Evolutionary conservation across 805 yeast genomes (phyloP).

Genomic region (Candida orba): DNA sequence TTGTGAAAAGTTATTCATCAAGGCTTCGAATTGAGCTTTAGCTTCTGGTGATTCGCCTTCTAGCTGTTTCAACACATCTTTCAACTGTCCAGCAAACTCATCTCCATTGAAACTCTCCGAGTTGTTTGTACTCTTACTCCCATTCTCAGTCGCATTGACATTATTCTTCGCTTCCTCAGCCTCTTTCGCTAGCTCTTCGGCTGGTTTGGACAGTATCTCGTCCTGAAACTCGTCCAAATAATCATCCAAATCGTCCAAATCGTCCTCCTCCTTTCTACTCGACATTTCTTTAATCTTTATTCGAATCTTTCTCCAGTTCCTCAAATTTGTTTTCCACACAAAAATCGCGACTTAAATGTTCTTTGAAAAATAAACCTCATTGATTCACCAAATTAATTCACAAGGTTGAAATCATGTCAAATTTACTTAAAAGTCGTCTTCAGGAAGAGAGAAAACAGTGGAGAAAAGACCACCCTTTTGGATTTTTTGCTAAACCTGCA

Average conservation of each 20-base stretch:
- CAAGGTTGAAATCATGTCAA: slow-evolving; percentile 8
- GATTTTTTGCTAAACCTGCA: slow-evolving; percentile 87
- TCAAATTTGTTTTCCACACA: no score
- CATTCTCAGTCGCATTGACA: slow-evolving; percentile 15
- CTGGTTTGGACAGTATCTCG: slow-evolving; percentile 49
- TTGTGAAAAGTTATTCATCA: slow-evolving; percentile 26
- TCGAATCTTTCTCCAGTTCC: no score
- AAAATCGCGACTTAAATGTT: no score
- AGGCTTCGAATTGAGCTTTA: slow-evolving; percentile 40
- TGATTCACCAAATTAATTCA: background rate
- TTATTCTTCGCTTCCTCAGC: slow-evolving; percentile 13
- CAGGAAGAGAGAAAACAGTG: slow-evolving; percentile 93
- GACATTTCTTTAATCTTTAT: background rate
- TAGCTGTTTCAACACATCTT: slow-evolving; percentile 19
- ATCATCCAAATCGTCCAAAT: slow-evolving; percentile 73
- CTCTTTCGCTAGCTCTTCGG: slow-evolving; percentile 13
- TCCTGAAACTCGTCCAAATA: slow-evolving; percentile 80
- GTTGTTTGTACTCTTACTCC: no score
- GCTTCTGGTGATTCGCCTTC: slow-evolving; percentile 48
- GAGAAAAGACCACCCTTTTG: slow-evolving; percentile 98
- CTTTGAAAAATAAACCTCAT: no score
- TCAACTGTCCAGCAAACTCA: slow-evolving; percentile 17
- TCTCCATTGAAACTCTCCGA: background rate
- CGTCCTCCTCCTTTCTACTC: slow-evolving; percentile 29
- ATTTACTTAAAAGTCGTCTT: slow-evolving; percentile 43